These are phyloP conservation scores for Botrytis sinoallii DNA, from an alignment of 2,329 filamentous ascomycete genomes.

Conservation along the genomic window DNA sequence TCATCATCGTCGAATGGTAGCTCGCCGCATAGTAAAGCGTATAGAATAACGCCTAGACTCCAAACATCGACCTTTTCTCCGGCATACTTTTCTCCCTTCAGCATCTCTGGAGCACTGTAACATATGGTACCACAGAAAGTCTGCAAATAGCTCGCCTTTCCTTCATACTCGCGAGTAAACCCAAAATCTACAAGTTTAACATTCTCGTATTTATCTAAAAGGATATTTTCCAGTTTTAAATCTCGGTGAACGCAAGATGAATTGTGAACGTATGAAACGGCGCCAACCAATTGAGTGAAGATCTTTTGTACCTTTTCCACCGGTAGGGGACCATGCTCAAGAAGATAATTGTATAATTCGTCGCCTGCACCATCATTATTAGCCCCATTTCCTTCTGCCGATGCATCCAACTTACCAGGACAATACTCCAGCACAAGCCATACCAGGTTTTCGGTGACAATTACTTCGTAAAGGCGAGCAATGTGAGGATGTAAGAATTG, in stretches of 20 bases:
- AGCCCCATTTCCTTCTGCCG: conserved; percentile 26
- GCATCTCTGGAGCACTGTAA: conserved; percentile 97
- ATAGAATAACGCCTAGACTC: conserved; percentile 83
- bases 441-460: conserved; percentile 90
- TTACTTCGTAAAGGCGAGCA: conserved; percentile 93
- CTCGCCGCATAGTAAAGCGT: conserved; percentile 77
- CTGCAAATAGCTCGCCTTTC: conserved; percentile 88
- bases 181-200: conserved; percentile 98
- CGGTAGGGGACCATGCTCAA: conserved; percentile 79
- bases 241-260: conserved; percentile 96
- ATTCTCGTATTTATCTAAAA: conserved; percentile 94
- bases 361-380: conserved; percentile 60
- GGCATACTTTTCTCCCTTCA: conserved; percentile 96
- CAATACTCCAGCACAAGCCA: conserved; percentile 98
- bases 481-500: conserved; percentile 98
- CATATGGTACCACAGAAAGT: conserved; percentile 98
- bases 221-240: conserved; percentile 92
- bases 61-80: conserved; percentile 98
- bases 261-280: conserved; percentile 90
- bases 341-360: conserved; percentile 94
- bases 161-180: conserved; percentile 96
- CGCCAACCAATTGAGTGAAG: conserved; percentile 92
- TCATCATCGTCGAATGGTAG: conserved; percentile 96
- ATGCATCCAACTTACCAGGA: conserved; percentile 57
- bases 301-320: conserved; percentile 89